A percentile compares a stretch with the other conserved stretches of the same genome.
Evolutionary conservation across 179 eudicot species (phyloP).

Genomic region (Silene noctiflora): DNA sequence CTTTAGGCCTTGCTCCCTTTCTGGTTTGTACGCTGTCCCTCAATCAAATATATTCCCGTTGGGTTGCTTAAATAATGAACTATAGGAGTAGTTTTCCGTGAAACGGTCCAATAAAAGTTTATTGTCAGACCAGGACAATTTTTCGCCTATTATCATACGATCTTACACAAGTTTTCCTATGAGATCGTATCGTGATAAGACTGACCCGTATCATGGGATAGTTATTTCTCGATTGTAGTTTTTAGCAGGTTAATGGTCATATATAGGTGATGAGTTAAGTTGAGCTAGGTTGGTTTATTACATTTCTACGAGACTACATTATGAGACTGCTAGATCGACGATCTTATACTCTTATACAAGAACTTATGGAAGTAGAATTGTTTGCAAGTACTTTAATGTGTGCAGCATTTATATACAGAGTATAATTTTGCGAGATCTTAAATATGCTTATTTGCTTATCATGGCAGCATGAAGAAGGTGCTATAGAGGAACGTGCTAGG

Average conservation of each 20-base stretch:
- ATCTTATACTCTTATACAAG: neutral
- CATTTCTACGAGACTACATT: too few species aligned
- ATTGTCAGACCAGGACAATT: neutral
- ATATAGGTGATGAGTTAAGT: neutral
- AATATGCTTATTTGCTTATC: neutral
- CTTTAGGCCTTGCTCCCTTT: neutral
- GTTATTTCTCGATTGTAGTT: neutral
- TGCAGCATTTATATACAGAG: too few species aligned
- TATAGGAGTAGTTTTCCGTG: too few species aligned
- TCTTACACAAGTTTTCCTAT: neutral
- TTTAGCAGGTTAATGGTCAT: neutral
- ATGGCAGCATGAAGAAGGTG: slow-evolving; percentile 95
- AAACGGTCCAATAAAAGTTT: neutral
- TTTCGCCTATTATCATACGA: neutral
- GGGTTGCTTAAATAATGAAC: neutral
- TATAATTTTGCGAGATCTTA: too few species aligned
- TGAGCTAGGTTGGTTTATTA: neutral
- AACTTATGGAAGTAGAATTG: neutral
- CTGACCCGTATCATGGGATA: neutral
- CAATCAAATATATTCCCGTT: neutral
- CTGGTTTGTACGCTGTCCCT: neutral
- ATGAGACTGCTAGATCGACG: too few species aligned
- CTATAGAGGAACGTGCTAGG: slow-evolving; percentile 98
- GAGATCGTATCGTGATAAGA: neutral
- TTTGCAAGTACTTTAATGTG: neutral